Conservation (phyloP, 1,139 yeast species). For the Candida gigantensis region DNA sequence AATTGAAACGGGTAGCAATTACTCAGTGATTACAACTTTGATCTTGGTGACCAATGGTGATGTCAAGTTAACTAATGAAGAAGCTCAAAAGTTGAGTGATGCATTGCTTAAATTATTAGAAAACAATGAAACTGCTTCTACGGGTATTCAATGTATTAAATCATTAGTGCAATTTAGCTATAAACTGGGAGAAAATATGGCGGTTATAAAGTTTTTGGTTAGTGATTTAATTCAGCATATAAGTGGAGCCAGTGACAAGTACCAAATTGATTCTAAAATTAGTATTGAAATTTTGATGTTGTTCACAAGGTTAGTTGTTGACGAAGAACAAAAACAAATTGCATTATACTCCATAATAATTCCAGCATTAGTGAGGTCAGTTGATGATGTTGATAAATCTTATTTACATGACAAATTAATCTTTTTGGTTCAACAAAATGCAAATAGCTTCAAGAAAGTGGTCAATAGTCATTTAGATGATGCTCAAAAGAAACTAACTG, state of each 20-base stretch:
- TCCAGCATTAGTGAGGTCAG: conserved; percentile 49
- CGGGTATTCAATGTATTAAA: conserved; percentile 60
- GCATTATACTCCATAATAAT: conserved; percentile 46
- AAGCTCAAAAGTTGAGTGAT: conserved; percentile 28
- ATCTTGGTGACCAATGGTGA: conserved; percentile 60
- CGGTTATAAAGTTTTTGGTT: conserved; percentile 36
- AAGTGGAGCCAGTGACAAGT: conserved; percentile 14
- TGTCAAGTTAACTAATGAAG: conserved; percentile 37
- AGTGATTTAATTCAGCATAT: conserved; percentile 25
- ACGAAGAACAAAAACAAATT: conserved; percentile 29
- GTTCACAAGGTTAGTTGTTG: conserved; percentile 38
- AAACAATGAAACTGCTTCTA: conserved; percentile 33
- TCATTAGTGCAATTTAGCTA: conserved; percentile 50
- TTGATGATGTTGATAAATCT: conserved; percentile 23
- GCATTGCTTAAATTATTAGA: conserved; percentile 38
- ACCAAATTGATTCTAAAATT: conserved; percentile 35
- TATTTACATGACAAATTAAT: conserved; percentile 56
- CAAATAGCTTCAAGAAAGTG: conserved; percentile 55
- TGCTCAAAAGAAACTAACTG: conserved; percentile 41
- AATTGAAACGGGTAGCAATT: conserved; percentile 29
- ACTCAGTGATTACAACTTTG: conserved; percentile 57
- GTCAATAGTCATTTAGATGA: conserved; percentile 38
- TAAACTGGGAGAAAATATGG: conserved; percentile 23
- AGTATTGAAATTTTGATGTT: conserved; percentile 57
- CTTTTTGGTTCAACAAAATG: conserved; percentile 49